Conservation (phyloP, 768 basidiomycete species). For the Tricholoma flavovirens region DNA sequence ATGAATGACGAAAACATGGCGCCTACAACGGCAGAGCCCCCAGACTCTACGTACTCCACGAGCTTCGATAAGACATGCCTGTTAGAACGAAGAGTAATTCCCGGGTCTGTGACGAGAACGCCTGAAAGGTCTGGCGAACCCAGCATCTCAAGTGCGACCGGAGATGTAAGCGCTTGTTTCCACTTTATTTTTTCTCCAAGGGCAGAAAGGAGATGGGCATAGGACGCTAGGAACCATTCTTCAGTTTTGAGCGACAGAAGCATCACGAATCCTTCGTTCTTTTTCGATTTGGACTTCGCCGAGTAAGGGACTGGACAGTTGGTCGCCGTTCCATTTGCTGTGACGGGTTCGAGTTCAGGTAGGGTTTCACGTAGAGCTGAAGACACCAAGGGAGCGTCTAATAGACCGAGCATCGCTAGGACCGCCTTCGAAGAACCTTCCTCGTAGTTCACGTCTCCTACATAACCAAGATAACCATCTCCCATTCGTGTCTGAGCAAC, state of each 20-base stretch:
- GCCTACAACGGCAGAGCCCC: conserved; percentile 33
- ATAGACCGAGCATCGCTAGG: conserved; percentile 30
- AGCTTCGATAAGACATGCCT: conserved; percentile 23
- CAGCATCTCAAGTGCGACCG: conserved; percentile 18
- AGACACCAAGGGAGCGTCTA: conserved; percentile 2
- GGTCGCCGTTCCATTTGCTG: neutral
- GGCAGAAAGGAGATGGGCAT: conserved; percentile 16
- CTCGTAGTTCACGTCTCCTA: conserved; percentile 31
- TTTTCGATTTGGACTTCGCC: neutral
- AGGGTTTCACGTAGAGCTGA: neutral
- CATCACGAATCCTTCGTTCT: conserved; percentile 20
- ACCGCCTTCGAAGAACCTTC: conserved; percentile 21
- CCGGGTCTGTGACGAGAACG: conserved; percentile 31
- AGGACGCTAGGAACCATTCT: conserved; percentile 6
- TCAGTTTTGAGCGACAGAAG: conserved; percentile 18
- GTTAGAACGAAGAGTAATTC: conserved; percentile 19
- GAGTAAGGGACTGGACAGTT: neutral
- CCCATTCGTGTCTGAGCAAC: conserved; percentile 25
- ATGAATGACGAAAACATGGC: conserved; percentile 21
- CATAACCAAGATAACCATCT: conserved; percentile 32
- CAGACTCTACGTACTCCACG: conserved; percentile 27
- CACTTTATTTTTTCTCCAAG: conserved; percentile 14
- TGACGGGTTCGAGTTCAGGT: neutral
- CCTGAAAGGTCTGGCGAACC: conserved; percentile 24
- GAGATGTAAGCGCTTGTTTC: conserved; percentile 11